Evolutionary conservation across 2,329 filamentous ascomycete species (phyloP).

Genomic region (Paecilomyces variotii): DNA sequence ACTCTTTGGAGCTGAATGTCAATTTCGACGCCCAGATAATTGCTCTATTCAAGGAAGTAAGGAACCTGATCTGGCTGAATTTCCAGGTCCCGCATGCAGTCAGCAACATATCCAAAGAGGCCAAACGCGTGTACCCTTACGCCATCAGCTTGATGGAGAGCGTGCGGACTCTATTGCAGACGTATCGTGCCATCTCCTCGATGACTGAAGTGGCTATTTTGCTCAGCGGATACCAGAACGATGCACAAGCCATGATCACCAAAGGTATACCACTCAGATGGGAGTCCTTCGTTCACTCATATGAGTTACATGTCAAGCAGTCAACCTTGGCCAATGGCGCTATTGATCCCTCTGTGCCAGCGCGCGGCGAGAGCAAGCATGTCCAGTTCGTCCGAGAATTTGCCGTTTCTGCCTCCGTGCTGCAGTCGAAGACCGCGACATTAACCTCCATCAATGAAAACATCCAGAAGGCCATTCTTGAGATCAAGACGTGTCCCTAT

Average conservation of each 20-base stretch:
- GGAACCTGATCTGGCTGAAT: slow-evolving; percentile 90
- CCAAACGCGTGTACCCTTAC: slow-evolving; percentile 96
- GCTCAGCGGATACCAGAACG: slow-evolving; percentile 83
- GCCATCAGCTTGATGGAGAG: slow-evolving; percentile 98
- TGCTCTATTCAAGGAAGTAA: slow-evolving; percentile 95
- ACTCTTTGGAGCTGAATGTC: slow-evolving; percentile 77
- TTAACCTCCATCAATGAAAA: slow-evolving; percentile 72
- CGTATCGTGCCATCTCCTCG: slow-evolving; percentile 69
- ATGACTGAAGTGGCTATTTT: slow-evolving; percentile 85
- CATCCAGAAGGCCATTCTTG: slow-evolving; percentile 70
- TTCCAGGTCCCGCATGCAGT: slow-evolving; percentile 91
- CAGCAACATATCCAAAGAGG: slow-evolving; percentile 93
- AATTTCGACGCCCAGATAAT: slow-evolving; percentile 98
- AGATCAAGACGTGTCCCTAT: slow-evolving; percentile 79
- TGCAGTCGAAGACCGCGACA: slow-evolving; percentile 80
- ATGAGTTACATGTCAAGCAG: slow-evolving; percentile 76
- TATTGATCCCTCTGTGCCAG: slow-evolving; percentile 50
- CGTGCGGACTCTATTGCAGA: slow-evolving; percentile 87
- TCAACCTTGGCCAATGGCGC: slow-evolving; percentile 51
- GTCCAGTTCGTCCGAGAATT: slow-evolving; percentile 96
- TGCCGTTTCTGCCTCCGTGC: slow-evolving; percentile 72
- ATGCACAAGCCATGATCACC: slow-evolving; percentile 71
- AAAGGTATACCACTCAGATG: slow-evolving; percentile 88
- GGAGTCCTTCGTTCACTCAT: slow-evolving; percentile 97
- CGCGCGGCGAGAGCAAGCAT: slow-evolving; percentile 76